Evolutionary conservation across 1,139 yeast genomes (phyloP), one percentile per base, ranked within the genome.

Genomic region (Entelexis paramagnoliae): DNA sequence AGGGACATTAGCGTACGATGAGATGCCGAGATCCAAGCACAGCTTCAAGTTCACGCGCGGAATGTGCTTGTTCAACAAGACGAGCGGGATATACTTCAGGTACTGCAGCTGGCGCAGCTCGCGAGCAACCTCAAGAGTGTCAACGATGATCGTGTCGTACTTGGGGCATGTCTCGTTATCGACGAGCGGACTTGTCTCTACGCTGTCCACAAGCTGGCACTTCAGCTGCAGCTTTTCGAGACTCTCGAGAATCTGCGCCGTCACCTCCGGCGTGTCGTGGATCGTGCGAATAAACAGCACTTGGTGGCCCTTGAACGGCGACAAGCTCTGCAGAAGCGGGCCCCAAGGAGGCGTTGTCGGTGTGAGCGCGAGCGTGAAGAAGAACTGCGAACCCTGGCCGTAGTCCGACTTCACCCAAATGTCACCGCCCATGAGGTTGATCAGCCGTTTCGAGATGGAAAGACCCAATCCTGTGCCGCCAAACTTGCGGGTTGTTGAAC

Each of bases 381-480:
- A 82, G 64, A 85, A 85, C 62, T 81, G 82, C 3, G 93, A 83
- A 1, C 95, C 95, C 59, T 76, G 72, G n/a, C 93, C 93, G 63
- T 81, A 83, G 52, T 77, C 77, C 1, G 91, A 83, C 32, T 84
- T 79, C 38, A 85, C 95, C 94, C 94, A 84, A 56, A 85, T 85
- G 58, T 83, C 89, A 50, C 75, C 95, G 44, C 95, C 95, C 95
- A 86, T 85, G 55, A 86, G 74, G 62, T 84, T 89, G 64, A 86
- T 85, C 60, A 86, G 75, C 62, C 86, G 87, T 65, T 84, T 84
- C 8, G 95, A 86, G 66, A 86, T 86, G 1, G 94, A 83, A 54
- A 86, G 74, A 26, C 95, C 95, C 49, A 86, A 73, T 55, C 91
- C 91, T 10, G 95, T 86, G 65, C 95, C 95, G 64, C 95, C 95